Evolutionary conservation across 179 eudicot genomes (phyloP).

Genomic region (Amaranthus tricolor): DNA sequence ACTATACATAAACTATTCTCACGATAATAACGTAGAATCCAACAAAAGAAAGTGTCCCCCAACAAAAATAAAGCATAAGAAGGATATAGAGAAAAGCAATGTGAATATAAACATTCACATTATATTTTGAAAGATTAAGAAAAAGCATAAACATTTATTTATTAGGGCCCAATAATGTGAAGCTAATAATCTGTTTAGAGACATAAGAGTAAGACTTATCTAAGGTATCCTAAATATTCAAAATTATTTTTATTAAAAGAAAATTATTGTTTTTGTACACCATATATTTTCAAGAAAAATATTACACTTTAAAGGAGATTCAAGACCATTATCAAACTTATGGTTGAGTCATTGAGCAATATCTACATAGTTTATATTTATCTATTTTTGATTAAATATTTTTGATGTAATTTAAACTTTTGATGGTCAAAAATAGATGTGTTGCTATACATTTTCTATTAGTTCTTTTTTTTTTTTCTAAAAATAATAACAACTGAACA

Average conservation of each 20-base stretch:
- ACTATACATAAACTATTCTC: too few species aligned
- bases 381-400: not conserved
- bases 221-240: not conserved
- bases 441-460: too few species aligned
- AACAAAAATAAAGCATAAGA: not conserved
- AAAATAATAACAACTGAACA: too few species aligned
- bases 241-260: not conserved
- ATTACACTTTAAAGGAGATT: not conserved
- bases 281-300: not conserved
- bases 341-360: not conserved
- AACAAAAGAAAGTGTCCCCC: not conserved
- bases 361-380: not conserved
- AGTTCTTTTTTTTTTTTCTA: too few species aligned
- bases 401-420: not conserved
- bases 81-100: not conserved
- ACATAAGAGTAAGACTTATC: not conserved
- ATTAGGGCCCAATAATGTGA: not conserved
- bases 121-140: not conserved
- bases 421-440: too few species aligned
- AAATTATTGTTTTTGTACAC: not conserved
- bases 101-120: conserved; percentile 9
- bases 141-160: not conserved
- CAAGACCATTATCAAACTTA: not conserved
- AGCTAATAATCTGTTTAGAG: not conserved
- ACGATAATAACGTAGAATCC: not conserved